These are phyloP conservation scores for Paramecium primaurelia DNA, from an alignment of 73 alveolate species.

Conservation along the genomic window DNA sequence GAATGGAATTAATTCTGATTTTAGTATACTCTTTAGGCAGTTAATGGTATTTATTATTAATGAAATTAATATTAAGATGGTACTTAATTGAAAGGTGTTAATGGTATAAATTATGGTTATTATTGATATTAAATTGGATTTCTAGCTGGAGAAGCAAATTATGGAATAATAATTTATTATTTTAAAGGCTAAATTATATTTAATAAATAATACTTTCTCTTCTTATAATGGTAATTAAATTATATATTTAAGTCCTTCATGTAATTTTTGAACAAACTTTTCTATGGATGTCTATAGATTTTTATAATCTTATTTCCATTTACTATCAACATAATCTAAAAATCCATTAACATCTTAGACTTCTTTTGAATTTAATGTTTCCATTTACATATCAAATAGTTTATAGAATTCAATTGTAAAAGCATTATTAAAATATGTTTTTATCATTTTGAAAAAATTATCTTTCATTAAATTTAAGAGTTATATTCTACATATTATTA, in stretches of 20 bases:
- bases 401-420: slow-evolving; percentile 13
- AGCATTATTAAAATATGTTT: not conserved
- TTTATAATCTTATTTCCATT: slow-evolving; percentile 39
- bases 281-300: not conserved
- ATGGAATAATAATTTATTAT: not conserved
- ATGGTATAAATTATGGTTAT: not conserved
- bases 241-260: slow-evolving; percentile 20
- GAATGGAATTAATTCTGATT: not conserved
- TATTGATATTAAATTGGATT: not conserved
- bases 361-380: slow-evolving; percentile 19
- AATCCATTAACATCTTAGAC: slow-evolving; percentile 33
- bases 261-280: not conserved
- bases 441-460: not conserved
- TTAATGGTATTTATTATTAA: not conserved
- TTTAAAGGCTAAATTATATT: not conserved
- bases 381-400: slow-evolving; percentile 23
- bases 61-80: not conserved
- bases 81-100: not conserved
- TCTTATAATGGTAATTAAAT: slow-evolving; percentile 12
- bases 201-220: not conserved
- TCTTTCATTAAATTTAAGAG: slow-evolving; percentile 3
- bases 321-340: slow-evolving; percentile 27
- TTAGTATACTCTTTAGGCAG: not conserved
- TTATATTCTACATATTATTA: not conserved
- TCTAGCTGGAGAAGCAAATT: not conserved